Conservation (phyloP, 345 rosid species). For the Sisymbrium altissimum region DNA sequence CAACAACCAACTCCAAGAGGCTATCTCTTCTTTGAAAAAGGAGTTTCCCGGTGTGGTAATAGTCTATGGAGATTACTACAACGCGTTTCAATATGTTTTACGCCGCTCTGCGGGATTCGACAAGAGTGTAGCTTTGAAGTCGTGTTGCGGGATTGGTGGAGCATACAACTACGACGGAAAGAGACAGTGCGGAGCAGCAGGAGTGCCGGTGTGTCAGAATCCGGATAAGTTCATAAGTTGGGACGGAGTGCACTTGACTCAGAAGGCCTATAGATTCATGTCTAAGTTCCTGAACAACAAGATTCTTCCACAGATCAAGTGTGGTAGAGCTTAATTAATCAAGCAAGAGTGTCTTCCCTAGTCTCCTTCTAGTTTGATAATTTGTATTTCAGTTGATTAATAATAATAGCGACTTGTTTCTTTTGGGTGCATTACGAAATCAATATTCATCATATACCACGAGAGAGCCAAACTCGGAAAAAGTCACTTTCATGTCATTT, state of each 20-base stretch:
- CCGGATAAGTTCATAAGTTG: conserved; percentile 31
- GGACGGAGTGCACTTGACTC: conserved; percentile 41
- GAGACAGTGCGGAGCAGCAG: conserved; percentile 26
- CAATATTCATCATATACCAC: no score
- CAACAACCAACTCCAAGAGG: conserved; percentile 20
- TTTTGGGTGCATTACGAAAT: background rate
- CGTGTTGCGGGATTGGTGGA: conserved; percentile 37
- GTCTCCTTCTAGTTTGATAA: background rate
- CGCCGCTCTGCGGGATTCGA: conserved; percentile 8
- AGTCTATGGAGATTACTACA: conserved; percentile 24
- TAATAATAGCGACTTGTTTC: background rate
- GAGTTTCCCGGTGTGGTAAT: conserved; percentile 17
- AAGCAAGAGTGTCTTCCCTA: background rate
- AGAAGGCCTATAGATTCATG: conserved; percentile 22
- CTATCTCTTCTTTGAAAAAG: conserved; percentile 4
- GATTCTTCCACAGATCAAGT: conserved; percentile 16
- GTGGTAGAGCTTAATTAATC: background rate
- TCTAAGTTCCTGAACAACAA: conserved; percentile 23
- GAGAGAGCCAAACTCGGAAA: no score
- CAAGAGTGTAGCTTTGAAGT: conserved; percentile 10
- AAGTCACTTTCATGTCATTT: no score
- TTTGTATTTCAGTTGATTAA: background rate
- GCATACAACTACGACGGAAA: conserved; percentile 8
- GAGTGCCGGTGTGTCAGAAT: conserved; percentile 30
- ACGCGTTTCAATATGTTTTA: conserved; percentile 16